phyloP scores from a whole-genome alignment of 805 yeast genomes.

The Wickerhamomyces tratensis region DNA sequence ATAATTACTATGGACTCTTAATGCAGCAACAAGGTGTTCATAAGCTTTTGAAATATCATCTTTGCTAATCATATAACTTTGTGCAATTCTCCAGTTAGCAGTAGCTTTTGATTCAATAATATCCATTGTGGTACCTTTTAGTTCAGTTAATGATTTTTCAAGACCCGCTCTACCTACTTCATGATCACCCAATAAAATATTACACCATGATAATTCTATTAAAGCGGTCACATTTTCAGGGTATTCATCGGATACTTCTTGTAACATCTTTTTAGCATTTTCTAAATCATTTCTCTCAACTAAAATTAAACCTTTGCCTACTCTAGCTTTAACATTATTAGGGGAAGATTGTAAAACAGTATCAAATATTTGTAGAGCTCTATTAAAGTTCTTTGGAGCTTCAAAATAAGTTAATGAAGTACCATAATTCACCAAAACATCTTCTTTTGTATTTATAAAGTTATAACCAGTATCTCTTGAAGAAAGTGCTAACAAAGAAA shows the following conservation, averaged over 20 bases:
- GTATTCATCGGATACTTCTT: constrained; percentile 33
- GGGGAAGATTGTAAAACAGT: constrained; percentile 39
- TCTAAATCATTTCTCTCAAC: constrained; percentile 52
- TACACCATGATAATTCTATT: constrained; percentile 74
- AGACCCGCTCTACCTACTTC: constrained; percentile 44
- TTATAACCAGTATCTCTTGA: constrained; percentile 36
- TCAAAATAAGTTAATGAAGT: constrained; percentile 74
- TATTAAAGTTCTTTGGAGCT: constrained; percentile 77
- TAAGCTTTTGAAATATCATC: constrained; percentile 38
- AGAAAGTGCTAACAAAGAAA: constrained; percentile 40
- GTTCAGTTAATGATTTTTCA: constrained; percentile 28
- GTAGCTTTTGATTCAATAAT: constrained; percentile 49
- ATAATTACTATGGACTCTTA: constrained; percentile 52
- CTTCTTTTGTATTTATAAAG: constrained; percentile 43
- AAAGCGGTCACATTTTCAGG: constrained; percentile 53
- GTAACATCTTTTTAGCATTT: constrained; percentile 45
- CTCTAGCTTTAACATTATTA: constrained; percentile 46
- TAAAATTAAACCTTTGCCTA: constrained; percentile 76
- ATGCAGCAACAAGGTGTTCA: constrained; percentile 45
- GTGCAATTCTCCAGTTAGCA: constrained; percentile 66
- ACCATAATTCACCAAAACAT: constrained; percentile 59
- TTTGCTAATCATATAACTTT: constrained; percentile 35
- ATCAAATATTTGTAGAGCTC: constrained; percentile 68
- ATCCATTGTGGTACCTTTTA: constrained; percentile 41
- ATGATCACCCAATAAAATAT: constrained; percentile 41